Evolutionary conservation across 2,329 filamentous ascomycete species (phyloP), one percentile per base, ranked within the genome.

Genomic region (Furcasterigmium sp.): DNA sequence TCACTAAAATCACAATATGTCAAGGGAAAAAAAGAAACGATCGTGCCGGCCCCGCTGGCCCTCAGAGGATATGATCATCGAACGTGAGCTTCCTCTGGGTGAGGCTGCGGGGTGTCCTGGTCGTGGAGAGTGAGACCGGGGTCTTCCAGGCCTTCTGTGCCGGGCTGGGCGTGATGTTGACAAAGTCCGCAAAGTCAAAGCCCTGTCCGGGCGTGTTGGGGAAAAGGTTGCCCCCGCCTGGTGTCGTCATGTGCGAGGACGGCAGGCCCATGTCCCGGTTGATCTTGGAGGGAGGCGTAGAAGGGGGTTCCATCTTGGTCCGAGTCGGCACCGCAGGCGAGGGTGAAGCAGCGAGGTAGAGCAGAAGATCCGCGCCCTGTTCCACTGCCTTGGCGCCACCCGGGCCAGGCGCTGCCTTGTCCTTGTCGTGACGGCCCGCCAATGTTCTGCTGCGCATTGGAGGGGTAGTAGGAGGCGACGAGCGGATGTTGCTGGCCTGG

Each of bases 131-230:
- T 21, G 79, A 74, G 10, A 80, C 63, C 10, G 89, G 90, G 1
- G 90, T 95, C 61, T 85, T 88, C 87, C 90, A 96, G 9, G 83
- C 78, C 53, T 82, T 88, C 68, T 96, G 93, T 20, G 89, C 93
- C 17, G 93, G 93, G 58, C 89, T 95, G 1, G 93, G 93, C 7
- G 93, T 95, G 61, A 97, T 91, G 66, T 97, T 96, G 60, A 97
- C 85, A 65, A 95, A 98, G 60, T 98, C 93, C 41, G 90, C 82
- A 67, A 97, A 95, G 68, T 97, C 94, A 64, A 97, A 94, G 38
- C 64, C 69, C 58, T 91, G 86, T 14, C 84, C 84, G 0, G 91
- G 91, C 1, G 91, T 97, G 50, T 80, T 82, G 41, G 85, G 80
- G 56, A 82, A 80, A 37, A 84, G 64, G 56, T 82, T 85, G 48